Conservation (phyloP, 805 yeast genomes). For the Lipomyces sp. region DNA sequence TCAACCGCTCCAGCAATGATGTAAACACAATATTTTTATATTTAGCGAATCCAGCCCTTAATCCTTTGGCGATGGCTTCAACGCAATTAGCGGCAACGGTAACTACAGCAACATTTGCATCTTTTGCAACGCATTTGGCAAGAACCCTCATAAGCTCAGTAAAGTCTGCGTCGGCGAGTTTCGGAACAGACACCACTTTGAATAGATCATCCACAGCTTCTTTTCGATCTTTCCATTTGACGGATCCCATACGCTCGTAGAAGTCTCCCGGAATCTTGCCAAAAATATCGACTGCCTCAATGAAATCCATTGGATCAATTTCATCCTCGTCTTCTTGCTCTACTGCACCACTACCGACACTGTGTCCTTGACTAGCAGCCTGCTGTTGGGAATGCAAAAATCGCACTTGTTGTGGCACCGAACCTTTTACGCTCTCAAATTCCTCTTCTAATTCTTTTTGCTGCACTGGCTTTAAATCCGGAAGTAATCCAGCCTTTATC, state of each 20-base stretch:
- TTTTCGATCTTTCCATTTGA: conserved; percentile 91
- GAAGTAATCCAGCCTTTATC: conserved; percentile 62
- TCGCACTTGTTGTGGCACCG: conserved; percentile 55
- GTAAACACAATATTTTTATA: conserved; percentile 59
- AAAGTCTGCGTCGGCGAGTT: conserved; percentile 65
- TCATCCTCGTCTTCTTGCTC: conserved; percentile 47
- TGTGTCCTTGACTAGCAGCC: conserved; percentile 43
- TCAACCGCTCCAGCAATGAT: conserved; percentile 78
- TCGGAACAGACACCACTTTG: conserved; percentile 52
- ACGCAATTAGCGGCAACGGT: conserved; percentile 74
- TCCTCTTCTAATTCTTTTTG: conserved; percentile 78
- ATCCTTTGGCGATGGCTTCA: conserved; percentile 65
- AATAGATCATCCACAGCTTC: conserved; percentile 72
- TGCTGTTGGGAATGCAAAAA: conserved; percentile 59
- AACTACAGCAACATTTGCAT: conserved; percentile 87
- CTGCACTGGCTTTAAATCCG: conserved; percentile 86
- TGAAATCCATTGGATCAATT: conserved; percentile 71
- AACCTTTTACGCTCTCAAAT: conserved; percentile 57
- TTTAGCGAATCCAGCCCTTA: conserved; percentile 60
- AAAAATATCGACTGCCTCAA: conserved; percentile 71
- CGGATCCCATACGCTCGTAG: conserved; percentile 56
- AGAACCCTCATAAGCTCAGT: conserved; percentile 62
- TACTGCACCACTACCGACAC: conserved; percentile 32
- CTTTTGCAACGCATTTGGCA: conserved; percentile 72
- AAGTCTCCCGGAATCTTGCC: conserved; percentile 70